These are phyloP conservation scores for Cymbidium sinense DNA, from an alignment of 106 monocot species.

Conservation along the genomic window DNA sequence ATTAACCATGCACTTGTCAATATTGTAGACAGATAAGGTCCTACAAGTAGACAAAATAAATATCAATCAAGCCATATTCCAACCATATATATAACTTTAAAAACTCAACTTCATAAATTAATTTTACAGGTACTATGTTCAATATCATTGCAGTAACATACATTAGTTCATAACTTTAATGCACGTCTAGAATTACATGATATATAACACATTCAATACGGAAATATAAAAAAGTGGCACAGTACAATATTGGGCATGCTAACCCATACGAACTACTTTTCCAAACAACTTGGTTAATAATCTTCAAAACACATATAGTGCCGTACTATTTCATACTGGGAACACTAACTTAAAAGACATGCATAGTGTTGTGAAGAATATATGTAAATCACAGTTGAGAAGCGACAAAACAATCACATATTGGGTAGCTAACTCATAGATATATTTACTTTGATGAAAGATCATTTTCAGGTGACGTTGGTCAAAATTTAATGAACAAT, in stretches of 20 bases:
- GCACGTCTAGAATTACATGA: background rate
- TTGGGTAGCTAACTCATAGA: background rate
- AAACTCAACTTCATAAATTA: background rate
- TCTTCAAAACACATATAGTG: background rate
- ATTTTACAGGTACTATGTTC: background rate
- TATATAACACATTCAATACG: background rate
- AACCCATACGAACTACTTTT: background rate
- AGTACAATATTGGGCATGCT: no score
- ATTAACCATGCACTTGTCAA: background rate
- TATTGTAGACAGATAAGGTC: background rate
- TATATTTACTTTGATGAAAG: background rate
- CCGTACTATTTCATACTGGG: background rate
- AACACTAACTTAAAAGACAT: background rate
- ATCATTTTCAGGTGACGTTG: background rate
- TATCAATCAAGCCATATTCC: background rate
- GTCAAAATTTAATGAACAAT: background rate
- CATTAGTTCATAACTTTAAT: background rate
- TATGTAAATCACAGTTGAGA: no score
- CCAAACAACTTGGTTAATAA: background rate
- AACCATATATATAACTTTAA: background rate
- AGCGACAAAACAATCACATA: no score
- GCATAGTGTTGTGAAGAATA: background rate
- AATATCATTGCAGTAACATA: background rate
- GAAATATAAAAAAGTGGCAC: background rate
- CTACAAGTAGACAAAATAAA: background rate